A percentile compares a stretch with the other conserved stretches of the same genome.
Evolutionary conservation across 2,329 filamentous ascomycete genomes (phyloP).

Genomic region (Pyricularia sp.): DNA sequence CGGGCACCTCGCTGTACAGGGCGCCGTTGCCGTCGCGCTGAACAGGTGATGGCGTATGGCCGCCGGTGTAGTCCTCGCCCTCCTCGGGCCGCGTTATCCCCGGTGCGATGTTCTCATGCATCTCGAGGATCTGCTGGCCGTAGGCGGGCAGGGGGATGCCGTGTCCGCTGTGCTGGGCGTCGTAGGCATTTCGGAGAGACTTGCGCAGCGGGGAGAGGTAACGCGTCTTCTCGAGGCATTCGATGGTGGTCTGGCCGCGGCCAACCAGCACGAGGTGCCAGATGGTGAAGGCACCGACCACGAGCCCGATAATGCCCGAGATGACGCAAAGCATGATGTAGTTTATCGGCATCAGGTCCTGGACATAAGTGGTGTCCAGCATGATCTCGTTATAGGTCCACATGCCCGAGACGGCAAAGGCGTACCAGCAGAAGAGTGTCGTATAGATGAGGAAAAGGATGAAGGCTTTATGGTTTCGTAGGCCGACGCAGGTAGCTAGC

Average conservation of each 20-base stretch:
- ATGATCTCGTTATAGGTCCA: constrained; percentile 86
- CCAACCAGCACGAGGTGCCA: constrained; percentile 85
- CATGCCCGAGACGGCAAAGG: constrained; percentile 63
- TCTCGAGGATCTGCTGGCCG: constrained; percentile 68
- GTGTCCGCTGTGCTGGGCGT: constrained; percentile 38
- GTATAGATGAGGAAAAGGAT: constrained; percentile 87
- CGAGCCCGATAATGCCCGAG: constrained; percentile 82
- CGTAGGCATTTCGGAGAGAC: constrained; percentile 56
- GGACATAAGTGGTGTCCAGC: constrained; percentile 59
- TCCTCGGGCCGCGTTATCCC: constrained; percentile 75
- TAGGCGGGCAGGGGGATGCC: constrained; percentile 46
- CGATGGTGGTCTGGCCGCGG: constrained; percentile 84
- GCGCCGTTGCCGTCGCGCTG: constrained; percentile 6
- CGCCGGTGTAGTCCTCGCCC: constrained; percentile 50
- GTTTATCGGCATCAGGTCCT: constrained; percentile 78
- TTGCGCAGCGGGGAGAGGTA: constrained; percentile 76
- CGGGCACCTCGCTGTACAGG: constrained; percentile 3
- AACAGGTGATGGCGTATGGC: constrained; percentile 6
- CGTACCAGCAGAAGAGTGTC: constrained; percentile 73
- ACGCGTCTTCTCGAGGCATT: constrained; percentile 89
- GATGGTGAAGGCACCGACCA: constrained; percentile 76
- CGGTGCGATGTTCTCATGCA: constrained; percentile 72
- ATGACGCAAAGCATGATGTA: constrained; percentile 82
- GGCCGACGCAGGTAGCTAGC: constrained; percentile 89
- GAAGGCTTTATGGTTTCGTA: constrained; percentile 94